phyloP scores from a whole-genome alignment of 2,329 filamentous ascomycete species.

The Pseudogymnoascus sp. region DNA sequence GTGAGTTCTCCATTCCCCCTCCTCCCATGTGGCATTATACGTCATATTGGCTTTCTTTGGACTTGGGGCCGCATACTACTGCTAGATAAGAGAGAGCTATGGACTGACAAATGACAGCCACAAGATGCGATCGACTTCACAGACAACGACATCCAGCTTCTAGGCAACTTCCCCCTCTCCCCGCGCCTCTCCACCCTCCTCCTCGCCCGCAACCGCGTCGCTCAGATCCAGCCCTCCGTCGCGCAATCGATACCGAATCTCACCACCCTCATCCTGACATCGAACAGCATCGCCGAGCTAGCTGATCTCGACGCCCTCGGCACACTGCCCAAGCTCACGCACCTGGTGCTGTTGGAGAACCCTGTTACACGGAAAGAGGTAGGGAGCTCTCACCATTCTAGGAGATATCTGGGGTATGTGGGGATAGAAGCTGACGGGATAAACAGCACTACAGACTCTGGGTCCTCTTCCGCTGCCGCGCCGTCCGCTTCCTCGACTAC shows the following conservation, averaged over 20 bases:
- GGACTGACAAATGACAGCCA: slow-evolving; percentile 47
- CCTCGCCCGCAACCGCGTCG: slow-evolving; percentile 81
- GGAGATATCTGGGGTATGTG: neutral
- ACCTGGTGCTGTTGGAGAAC: slow-evolving; percentile 78
- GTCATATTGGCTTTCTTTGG: neutral
- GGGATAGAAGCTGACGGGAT: slow-evolving; percentile 15
- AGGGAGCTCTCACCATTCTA: slow-evolving; percentile 31
- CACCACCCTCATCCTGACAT: slow-evolving; percentile 71
- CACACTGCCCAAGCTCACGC: slow-evolving; percentile 63
- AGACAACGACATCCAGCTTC: slow-evolving; percentile 88
- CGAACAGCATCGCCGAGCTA: slow-evolving; percentile 77
- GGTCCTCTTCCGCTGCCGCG: slow-evolving; percentile 80
- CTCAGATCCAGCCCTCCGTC: slow-evolving; percentile 70
- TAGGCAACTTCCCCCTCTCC: slow-evolving; percentile 89
- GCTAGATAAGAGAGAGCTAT: slow-evolving; percentile 8
- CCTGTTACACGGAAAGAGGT: slow-evolving; percentile 91
- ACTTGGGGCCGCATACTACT: neutral
- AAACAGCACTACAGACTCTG: slow-evolving; percentile 82
- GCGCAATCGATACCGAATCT: slow-evolving; percentile 74
- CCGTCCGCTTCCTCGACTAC: slow-evolving; percentile 86
- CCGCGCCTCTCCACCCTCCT: slow-evolving; percentile 83
- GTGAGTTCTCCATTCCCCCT: slow-evolving; percentile 47
- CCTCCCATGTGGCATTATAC: slow-evolving; percentile 3
- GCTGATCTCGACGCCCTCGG: slow-evolving; percentile 79
- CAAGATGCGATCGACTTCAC: slow-evolving; percentile 98